These are phyloP conservation scores for Monosporozyma solicola DNA, from an alignment of 805 yeast species.

Conservation along the genomic window DNA sequence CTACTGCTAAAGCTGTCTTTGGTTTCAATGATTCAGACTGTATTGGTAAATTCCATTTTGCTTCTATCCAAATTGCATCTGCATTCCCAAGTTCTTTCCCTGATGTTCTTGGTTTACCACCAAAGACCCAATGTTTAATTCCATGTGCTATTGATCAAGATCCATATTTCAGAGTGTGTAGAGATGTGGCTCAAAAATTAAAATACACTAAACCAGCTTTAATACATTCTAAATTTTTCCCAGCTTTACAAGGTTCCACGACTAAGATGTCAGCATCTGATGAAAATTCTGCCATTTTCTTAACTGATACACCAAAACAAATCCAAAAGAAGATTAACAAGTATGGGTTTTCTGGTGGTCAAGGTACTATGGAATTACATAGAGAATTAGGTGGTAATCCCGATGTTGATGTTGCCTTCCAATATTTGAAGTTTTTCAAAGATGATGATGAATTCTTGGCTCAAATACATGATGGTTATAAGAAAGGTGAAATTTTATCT, in stretches of 20 bases:
- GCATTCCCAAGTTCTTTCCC: conserved; percentile 97
- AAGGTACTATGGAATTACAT: conserved; percentile 81
- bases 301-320: conserved; percentile 90
- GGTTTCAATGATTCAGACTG: conserved; percentile 93
- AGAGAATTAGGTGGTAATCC: conserved; percentile 87
- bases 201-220: conserved; percentile 85
- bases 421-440: conserved; percentile 80
- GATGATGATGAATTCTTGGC: conserved; percentile 79
- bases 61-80: conserved; percentile 91
- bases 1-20: conserved; percentile 95
- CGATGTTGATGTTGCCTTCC: conserved; percentile 91
- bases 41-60: conserved; percentile 91
- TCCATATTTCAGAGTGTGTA: conserved; percentile 93
- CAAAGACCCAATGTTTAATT: conserved; percentile 90
- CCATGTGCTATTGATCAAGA: conserved; percentile 99
- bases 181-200: conserved; percentile 94
- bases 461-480: conserved; percentile 54
- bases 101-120: conserved; percentile 74
- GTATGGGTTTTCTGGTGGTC: conserved; percentile 94
- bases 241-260: conserved; percentile 93
- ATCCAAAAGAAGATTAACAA: conserved; percentile 92
- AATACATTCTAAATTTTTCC: conserved; percentile 92
- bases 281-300: conserved; percentile 81
- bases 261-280: conserved; percentile 97
- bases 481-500: conserved; percentile 71